Conservation (phyloP, 371 early-diverging fungal species). For the Circinella minor region DNA sequence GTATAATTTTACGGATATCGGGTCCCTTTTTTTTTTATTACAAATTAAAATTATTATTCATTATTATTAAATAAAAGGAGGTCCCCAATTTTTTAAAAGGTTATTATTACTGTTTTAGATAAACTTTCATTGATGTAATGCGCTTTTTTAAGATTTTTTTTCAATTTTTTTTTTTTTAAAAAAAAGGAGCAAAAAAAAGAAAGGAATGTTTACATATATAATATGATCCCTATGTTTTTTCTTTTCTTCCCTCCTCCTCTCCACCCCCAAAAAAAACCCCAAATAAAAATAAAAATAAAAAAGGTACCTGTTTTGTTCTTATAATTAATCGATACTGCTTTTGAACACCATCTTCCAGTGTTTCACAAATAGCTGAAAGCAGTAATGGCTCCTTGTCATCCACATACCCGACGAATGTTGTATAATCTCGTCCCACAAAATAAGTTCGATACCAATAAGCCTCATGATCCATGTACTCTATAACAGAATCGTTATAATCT, state of each 20-base stretch:
- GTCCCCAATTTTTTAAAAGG: too few species aligned
- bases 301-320: conserved; percentile 38
- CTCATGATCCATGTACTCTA: conserved; percentile 40
- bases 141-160: too few species aligned
- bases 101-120: too few species aligned
- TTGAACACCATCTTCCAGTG: conserved; percentile 12
- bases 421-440: conserved; percentile 43
- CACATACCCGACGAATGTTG: conserved; percentile 40
- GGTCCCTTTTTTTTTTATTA: conserved; percentile 16
- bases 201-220: too few species aligned
- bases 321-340: conserved; percentile 39
- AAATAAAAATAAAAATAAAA: neutral
- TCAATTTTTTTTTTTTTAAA: too few species aligned
- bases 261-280: neutral
- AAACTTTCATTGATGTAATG: too few species aligned
- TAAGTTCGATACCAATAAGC: conserved; percentile 39
- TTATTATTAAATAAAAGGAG: too few species aligned
- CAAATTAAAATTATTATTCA: too few species aligned
- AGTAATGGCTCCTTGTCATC: conserved; percentile 18
- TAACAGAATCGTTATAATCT: conserved; percentile 12
- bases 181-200: too few species aligned
- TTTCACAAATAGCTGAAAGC: conserved; percentile 24
- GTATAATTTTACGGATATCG: conserved; percentile 24
- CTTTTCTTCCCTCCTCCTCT: too few species aligned
- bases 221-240: too few species aligned